Evolutionary conservation across 1,284 basidiomycete species (phyloP).

Genomic region (Pseudozyma sp.): DNA sequence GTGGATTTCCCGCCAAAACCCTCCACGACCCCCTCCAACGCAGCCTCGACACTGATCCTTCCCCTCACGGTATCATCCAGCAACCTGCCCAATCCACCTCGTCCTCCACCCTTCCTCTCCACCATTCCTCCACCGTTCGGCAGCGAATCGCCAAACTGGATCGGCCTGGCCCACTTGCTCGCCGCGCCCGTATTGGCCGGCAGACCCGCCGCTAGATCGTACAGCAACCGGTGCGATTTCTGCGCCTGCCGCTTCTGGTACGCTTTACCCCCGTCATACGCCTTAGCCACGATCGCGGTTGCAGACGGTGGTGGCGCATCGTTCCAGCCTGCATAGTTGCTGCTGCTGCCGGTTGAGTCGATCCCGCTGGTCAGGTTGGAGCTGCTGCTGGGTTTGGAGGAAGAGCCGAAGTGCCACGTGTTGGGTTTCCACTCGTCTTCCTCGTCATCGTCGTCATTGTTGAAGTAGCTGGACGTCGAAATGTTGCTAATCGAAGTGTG

Average conservation of each 20-base stretch:
- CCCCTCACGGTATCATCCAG: slow-evolving; percentile 53
- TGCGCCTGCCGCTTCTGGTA: slow-evolving; percentile 27
- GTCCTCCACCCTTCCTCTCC: slow-evolving; percentile 2
- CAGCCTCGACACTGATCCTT: slow-evolving; percentile 54
- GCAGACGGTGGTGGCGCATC: slow-evolving; percentile 42
- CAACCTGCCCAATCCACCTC: slow-evolving; percentile 40
- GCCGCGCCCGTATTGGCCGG: slow-evolving; percentile 63
- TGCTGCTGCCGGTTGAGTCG: background rate
- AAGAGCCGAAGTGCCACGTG: slow-evolving; percentile 53
- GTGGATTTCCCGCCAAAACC: slow-evolving; percentile 17
- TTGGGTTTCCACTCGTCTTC: slow-evolving; percentile 59
- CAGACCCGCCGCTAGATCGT: slow-evolving; percentile 62
- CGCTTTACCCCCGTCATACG: slow-evolving; percentile 51
- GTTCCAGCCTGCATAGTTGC: slow-evolving; percentile 55
- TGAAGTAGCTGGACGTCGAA: slow-evolving; percentile 3
- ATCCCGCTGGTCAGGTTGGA: background rate
- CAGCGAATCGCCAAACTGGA: slow-evolving; percentile 61
- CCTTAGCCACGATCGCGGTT: slow-evolving; percentile 51
- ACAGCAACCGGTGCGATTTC: slow-evolving; percentile 50
- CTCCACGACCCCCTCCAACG: slow-evolving; percentile 37
- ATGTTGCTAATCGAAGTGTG: slow-evolving; percentile 14
- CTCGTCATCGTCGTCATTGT: slow-evolving; percentile 31
- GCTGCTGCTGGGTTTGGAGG: slow-evolving; percentile 1
- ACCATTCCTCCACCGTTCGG: slow-evolving; percentile 7
- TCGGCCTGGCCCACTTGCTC: slow-evolving; percentile 65